phyloP scores from a whole-genome alignment of 805 yeast genomes.

The Myxozyma kluyveri region DNA sequence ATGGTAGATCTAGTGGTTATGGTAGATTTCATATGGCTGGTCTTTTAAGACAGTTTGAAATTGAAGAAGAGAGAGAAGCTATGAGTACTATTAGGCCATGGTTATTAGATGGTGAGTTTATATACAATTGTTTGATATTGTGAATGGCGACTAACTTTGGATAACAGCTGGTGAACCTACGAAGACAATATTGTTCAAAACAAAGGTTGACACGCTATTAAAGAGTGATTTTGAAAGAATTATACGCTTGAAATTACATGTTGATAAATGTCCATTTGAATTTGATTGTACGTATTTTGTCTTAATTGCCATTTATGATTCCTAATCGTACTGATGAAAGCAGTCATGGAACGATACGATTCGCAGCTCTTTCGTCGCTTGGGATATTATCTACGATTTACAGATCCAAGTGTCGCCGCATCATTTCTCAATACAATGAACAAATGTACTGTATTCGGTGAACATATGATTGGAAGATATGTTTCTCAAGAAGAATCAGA shows the following conservation, averaged over 20 bases:
- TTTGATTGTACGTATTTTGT: not conserved
- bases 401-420: not conserved
- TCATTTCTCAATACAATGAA: not conserved
- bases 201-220: not conserved
- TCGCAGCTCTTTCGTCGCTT: not conserved
- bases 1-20: too few relatives aligned
- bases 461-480: not conserved
- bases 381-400: not conserved
- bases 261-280: not conserved
- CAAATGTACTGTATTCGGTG: not conserved
- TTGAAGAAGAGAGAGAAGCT: not conserved
- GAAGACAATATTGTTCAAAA: not conserved
- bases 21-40: not conserved
- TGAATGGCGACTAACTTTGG: not conserved
- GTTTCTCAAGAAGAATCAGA: not conserved
- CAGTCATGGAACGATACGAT: not conserved
- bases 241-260: not conserved
- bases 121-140: too few relatives aligned
- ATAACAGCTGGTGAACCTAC: not conserved
- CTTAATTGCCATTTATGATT: not conserved
- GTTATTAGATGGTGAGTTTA: not conserved
- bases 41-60: not conserved
- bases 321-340: not conserved
- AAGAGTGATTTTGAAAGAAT: not conserved
- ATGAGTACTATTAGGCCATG: not conserved